Conservation (phyloP, 2,329 filamentous ascomycete genomes). For the Fusarium metavorans region DNA sequence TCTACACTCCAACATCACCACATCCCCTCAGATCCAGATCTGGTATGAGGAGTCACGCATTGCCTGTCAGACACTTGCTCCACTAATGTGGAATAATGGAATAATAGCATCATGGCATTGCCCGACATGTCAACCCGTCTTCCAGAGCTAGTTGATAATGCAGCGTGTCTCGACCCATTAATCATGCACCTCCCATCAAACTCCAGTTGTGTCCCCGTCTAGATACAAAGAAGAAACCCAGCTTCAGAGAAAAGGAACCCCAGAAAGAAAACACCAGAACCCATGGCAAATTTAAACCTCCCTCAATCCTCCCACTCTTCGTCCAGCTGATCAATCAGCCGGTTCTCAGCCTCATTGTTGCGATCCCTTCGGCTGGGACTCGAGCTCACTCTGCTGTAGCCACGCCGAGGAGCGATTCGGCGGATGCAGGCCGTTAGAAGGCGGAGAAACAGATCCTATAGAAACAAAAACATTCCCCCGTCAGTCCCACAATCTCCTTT, state of each 20-base stretch:
- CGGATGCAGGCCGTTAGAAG: conserved; percentile 76
- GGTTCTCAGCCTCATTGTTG: conserved; percentile 85
- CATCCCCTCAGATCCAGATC: neutral
- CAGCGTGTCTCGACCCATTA: conserved; percentile 24
- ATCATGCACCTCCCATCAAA: conserved; percentile 35
- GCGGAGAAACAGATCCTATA: conserved; percentile 75
- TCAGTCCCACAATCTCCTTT: conserved; percentile 35
- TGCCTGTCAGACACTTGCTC: neutral
- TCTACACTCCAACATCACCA: neutral
- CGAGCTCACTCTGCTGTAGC: conserved; percentile 74
- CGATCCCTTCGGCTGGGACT: conserved; percentile 63
- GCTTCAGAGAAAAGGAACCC: conserved; percentile 13
- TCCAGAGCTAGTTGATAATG: conserved; percentile 19
- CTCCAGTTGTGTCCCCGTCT: conserved; percentile 37
- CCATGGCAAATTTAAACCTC: neutral
- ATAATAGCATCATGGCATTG: conserved; percentile 22
- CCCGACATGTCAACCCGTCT: conserved; percentile 17
- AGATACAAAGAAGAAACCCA: conserved; percentile 26
- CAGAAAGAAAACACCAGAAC: conserved; percentile 9
- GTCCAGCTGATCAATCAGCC: conserved; percentile 94
- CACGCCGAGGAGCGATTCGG: conserved; percentile 72
- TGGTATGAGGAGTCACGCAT: neutral
- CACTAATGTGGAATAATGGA: neutral
- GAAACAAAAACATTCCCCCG: conserved; percentile 29
- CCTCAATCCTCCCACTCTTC: conserved; percentile 91